Base-by-base conservation (phyloP, 306 rosid species). In the Canavalia gladiata region DNA sequence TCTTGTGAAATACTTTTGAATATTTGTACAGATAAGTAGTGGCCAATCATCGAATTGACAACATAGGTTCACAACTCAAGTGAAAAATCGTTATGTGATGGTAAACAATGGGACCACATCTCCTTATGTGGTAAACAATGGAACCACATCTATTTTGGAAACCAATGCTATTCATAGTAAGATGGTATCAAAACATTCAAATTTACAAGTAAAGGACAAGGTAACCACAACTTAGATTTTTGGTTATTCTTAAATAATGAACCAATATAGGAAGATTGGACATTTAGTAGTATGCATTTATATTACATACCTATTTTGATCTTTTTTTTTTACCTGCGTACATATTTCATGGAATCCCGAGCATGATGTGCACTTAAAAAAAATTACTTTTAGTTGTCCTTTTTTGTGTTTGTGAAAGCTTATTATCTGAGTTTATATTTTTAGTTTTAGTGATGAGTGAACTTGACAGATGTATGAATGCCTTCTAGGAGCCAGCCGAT, bases 401-500 rank as follows among this genome's bases (percentile, higher is more conserved):
- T 34, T 62, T 75, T 54, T 68, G 29, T 72, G 10, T 18, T 7
- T 39, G 51, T 55, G 18, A 50, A 59, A 75, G 29, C n/a, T 76
- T 65, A 0, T 30, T 72, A 64, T 77, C 6, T 54, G 74, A 68
- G 35, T 76, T 30, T 82, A 13, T 65, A 68, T 74, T 76, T 86
- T 75, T 9, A 50, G 51, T 87, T 87, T 81, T 92, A 91, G 88
- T 95, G 88, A 87, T 92, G 94, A 88, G 84, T 88, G 90, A 92
- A 90, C 94, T 93, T 95, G 99, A 95, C 97, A 88, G 99, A 95
- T 90, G 72, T 95, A 85, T 95, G 97, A 93, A 95, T 93, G 93
- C 97, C 94, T 91, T 95, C 98, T 95, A 93, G 99, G 97, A 93
- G 97, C 91, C 85, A 87, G 96, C 92, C 81, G 96, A 91, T 92